Conservation (phyloP, 2,329 filamentous ascomycete genomes). For the Ceratocystis alfenasii region DNA sequence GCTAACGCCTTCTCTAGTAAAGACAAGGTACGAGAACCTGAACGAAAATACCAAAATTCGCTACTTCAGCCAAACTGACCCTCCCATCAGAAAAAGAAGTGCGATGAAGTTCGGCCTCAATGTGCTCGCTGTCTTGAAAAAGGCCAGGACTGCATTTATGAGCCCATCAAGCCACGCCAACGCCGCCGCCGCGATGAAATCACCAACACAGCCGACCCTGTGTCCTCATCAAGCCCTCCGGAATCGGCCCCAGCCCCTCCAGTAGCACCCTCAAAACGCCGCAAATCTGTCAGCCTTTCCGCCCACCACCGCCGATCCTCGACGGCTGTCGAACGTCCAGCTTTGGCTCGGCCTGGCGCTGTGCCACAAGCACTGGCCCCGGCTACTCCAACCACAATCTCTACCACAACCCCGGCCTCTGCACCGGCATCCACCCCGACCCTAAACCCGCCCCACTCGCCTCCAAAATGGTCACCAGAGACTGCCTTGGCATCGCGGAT, state of each 20-base stretch:
- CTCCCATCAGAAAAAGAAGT: slow-evolving; percentile 43
- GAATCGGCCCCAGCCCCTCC: not conserved
- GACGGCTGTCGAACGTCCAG: not conserved
- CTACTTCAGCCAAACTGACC: not conserved
- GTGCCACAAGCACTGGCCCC: not conserved
- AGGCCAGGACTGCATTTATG: slow-evolving; percentile 39
- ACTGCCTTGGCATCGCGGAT: not conserved
- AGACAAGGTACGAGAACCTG: slow-evolving; percentile 20
- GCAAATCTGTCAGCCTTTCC: not conserved
- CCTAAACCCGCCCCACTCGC: not conserved
- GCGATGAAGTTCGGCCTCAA: slow-evolving; percentile 40
- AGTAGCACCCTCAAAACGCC: not conserved
- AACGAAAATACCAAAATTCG: not conserved
- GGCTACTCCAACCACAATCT: not conserved
- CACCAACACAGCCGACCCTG: not conserved
- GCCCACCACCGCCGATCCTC: not conserved
- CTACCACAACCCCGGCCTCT: not conserved
- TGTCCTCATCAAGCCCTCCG: not conserved
- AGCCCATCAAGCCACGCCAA: slow-evolving; percentile 35
- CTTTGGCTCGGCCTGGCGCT: not conserved
- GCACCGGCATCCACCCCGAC: not conserved
- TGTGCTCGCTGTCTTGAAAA: slow-evolving; percentile 42
- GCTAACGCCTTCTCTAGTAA: slow-evolving; percentile 15
- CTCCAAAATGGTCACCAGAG: slow-evolving; percentile 5
- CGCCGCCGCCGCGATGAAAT: slow-evolving; percentile 26